These are phyloP conservation scores for Acephala macrosclerotiorum DNA, from an alignment of 2,329 filamentous ascomycete species.

Conservation along the genomic window DNA sequence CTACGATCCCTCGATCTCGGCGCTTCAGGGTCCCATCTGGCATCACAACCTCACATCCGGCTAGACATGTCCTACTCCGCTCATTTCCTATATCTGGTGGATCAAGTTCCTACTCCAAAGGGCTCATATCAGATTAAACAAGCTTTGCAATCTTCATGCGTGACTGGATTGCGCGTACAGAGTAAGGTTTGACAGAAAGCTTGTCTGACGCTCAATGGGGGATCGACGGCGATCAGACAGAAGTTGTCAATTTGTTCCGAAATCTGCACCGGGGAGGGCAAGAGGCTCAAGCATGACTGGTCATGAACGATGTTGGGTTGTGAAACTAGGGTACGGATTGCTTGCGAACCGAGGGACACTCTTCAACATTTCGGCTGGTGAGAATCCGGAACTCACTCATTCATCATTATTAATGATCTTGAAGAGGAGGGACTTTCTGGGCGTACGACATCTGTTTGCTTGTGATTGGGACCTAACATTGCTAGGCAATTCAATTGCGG, in stretches of 20 bases:
- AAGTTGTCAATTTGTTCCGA: conserved; percentile 8
- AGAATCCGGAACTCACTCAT: background rate
- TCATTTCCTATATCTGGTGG: conserved; percentile 1
- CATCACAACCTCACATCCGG: background rate
- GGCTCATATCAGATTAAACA: conserved; percentile 14
- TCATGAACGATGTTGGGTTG: background rate
- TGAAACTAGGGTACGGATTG: conserved; percentile 12
- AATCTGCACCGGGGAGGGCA: conserved; percentile 4
- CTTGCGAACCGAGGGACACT: background rate
- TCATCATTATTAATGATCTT: background rate
- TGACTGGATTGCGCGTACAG: background rate
- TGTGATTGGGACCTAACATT: background rate
- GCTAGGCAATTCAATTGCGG: background rate
- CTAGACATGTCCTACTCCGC: background rate
- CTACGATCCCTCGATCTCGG: background rate
- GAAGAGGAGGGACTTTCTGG: background rate
- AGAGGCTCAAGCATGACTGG: background rate
- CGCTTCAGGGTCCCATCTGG: background rate
- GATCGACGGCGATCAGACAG: conserved; percentile 12
- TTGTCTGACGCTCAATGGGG: conserved; percentile 15
- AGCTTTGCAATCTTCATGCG: conserved; percentile 21
- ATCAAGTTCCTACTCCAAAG: conserved; percentile 9
- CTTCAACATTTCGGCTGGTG: background rate
- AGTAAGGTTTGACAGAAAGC: conserved; percentile 18
- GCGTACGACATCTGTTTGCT: background rate